Percentiles rank a stretch among this genome's conserved stretches.
Conservation (phyloP, 805 yeast genomes). For the Lipomyces chichibuensis region DNA sequence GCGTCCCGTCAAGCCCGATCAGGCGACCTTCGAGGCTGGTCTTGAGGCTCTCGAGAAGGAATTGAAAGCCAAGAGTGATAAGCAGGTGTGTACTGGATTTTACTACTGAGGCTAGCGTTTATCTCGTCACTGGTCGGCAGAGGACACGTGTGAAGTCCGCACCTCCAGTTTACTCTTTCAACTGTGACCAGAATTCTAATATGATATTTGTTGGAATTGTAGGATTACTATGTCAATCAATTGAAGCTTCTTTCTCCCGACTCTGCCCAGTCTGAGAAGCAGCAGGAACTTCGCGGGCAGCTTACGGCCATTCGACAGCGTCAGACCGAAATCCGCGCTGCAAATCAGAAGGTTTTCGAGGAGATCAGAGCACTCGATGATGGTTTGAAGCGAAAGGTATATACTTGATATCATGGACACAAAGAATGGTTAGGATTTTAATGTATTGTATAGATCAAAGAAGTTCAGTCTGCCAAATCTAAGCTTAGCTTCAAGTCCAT, state of each 20-base stretch:
- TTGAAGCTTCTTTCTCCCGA: slow-evolving; percentile 28
- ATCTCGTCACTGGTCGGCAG: not conserved
- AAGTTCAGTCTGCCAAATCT: slow-evolving; percentile 70
- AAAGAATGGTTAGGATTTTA: not conserved
- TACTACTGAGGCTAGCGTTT: no score
- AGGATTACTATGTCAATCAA: slow-evolving; percentile 30
- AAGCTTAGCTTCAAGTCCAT: slow-evolving; percentile 61
- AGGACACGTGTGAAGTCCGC: not conserved
- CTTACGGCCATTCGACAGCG: slow-evolving; percentile 24
- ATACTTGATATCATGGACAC: not conserved
- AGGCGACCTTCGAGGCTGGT: slow-evolving; percentile 33
- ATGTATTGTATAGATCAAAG: slow-evolving; percentile 53
- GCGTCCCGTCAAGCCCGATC: slow-evolving; percentile 34
- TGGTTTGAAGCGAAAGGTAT: slow-evolving; percentile 55
- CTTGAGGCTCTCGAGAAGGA: slow-evolving; percentile 35
- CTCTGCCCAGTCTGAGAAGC: slow-evolving; percentile 28
- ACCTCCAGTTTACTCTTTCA: not conserved
- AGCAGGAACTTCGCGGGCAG: slow-evolving; percentile 28
- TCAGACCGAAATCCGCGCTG: slow-evolving; percentile 32
- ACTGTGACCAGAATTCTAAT: not conserved
- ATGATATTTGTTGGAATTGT: not conserved
- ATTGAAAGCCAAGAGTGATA: slow-evolving; percentile 35
- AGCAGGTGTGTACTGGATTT: slow-evolving; percentile 24
- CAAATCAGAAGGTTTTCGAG: slow-evolving; percentile 49
- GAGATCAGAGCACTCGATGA: slow-evolving; percentile 74